Evolutionary conservation across 345 rosid species (phyloP).

Genomic region (Boechera retrofracta): DNA sequence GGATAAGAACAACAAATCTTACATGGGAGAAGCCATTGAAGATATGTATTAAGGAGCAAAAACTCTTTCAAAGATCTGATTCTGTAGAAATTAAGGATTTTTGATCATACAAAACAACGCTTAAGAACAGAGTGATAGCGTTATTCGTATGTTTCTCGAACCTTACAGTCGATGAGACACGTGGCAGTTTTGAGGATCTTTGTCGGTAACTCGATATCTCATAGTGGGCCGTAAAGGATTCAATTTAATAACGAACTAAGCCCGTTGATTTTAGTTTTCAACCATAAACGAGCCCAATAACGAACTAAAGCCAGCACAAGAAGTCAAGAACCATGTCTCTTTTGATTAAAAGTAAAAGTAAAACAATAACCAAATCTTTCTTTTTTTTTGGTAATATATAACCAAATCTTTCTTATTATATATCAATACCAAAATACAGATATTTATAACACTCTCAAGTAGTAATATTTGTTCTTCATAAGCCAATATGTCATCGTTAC

Average conservation of each 20-base stretch:
- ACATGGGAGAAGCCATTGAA: slow-evolving; percentile 30
- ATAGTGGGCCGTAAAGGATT: not conserved
- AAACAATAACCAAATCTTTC: slow-evolving; percentile 13
- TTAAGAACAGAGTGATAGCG: not conserved
- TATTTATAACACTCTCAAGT: slow-evolving; percentile 5
- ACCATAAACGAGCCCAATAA: not conserved
- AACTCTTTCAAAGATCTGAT: slow-evolving; percentile 15
- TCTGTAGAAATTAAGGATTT: not conserved
- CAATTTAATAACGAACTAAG: not conserved
- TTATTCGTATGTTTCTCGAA: not conserved
- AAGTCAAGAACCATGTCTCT: not conserved
- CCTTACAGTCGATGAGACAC: not conserved
- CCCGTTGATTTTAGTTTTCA: not conserved
- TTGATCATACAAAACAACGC: not conserved
- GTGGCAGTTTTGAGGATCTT: slow-evolving; percentile 5
- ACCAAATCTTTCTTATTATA: slow-evolving; percentile 12
- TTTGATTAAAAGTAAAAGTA: not conserved
- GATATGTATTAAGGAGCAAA: not conserved
- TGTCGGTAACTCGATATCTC: not conserved
- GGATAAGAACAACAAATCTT: slow-evolving; percentile 22
- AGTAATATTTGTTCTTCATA: slow-evolving; percentile 13
- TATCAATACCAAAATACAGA: slow-evolving; percentile 15
- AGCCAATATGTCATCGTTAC: not conserved
- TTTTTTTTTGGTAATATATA: not conserved
- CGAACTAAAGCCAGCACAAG: not conserved